These are phyloP conservation scores for Ascochyta viciae-villosae DNA, from an alignment of 2,329 filamentous ascomycete species.

Conservation along the genomic window DNA sequence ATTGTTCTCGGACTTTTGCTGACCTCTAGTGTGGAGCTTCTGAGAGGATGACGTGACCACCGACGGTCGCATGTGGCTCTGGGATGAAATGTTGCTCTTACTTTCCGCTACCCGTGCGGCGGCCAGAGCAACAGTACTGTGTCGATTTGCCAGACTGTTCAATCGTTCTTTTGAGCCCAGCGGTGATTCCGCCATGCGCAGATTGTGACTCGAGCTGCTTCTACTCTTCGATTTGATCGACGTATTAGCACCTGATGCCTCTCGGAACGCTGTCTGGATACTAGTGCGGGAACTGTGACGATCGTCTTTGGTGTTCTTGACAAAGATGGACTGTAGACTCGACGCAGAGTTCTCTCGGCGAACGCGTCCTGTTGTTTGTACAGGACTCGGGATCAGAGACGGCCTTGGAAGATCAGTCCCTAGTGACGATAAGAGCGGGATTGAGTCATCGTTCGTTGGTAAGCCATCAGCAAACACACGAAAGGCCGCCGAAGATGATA, in stretches of 20 bases:
- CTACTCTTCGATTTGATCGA: constrained; percentile 23
- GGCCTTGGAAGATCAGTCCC: constrained; percentile 24
- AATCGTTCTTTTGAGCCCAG: constrained; percentile 22
- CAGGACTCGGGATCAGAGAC: constrained; percentile 55
- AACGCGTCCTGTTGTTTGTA: constrained; percentile 44
- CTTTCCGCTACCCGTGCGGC: constrained; percentile 22
- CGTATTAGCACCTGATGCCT: constrained; percentile 23
- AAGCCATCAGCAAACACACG: not conserved
- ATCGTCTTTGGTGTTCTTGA: constrained; percentile 25
- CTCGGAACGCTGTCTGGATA: constrained; percentile 37
- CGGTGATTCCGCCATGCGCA: constrained; percentile 17
- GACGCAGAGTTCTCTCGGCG: constrained; percentile 50
- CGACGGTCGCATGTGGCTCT: constrained; percentile 12
- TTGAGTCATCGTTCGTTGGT: not conserved
- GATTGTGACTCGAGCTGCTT: constrained; percentile 27
- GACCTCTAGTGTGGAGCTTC: constrained; percentile 1
- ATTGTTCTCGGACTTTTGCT: constrained; percentile 7
- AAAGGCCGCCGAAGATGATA: not conserved
- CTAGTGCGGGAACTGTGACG: constrained; percentile 41
- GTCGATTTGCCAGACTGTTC: constrained; percentile 28
- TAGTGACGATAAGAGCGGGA: not conserved
- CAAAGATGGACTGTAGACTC: constrained; percentile 45
- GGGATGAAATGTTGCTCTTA: constrained; percentile 12
- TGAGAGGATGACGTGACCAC: constrained; percentile 4
- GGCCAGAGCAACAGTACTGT: constrained; percentile 31